These are phyloP conservation scores for Xylaria longipes DNA, from an alignment of 495 filamentous ascomycete species.

Conservation along the genomic window DNA sequence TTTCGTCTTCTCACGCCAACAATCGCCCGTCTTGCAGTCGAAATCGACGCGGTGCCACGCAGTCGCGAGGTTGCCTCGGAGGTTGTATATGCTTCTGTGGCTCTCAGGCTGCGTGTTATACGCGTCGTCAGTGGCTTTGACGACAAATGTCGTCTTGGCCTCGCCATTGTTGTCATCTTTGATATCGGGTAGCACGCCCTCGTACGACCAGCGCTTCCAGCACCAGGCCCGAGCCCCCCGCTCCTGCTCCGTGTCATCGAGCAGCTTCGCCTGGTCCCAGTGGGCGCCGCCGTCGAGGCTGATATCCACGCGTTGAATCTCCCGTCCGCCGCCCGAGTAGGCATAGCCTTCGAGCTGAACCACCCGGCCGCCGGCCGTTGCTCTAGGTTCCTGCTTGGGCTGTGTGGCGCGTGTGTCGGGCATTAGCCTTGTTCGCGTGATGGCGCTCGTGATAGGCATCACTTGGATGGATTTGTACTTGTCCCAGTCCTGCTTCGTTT, in stretches of 20 bases:
- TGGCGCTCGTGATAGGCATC: conserved; percentile 64
- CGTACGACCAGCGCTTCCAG: conserved; percentile 61
- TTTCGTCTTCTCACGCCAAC: conserved; percentile 17
- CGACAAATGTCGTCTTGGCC: conserved; percentile 51
- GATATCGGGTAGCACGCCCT: conserved; percentile 51
- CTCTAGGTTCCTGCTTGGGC: neutral
- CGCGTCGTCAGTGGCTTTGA: conserved; percentile 64
- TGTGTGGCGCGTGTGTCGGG: neutral
- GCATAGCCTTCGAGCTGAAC: conserved; percentile 62
- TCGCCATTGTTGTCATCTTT: conserved; percentile 48
- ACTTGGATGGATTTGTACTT: conserved; percentile 62
- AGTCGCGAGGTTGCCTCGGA: conserved; percentile 60
- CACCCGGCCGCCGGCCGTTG: conserved; percentile 30
- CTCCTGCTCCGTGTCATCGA: conserved; percentile 46
- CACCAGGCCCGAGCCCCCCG: conserved; percentile 53
- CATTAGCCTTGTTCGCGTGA: conserved; percentile 44
- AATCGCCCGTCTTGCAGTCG: conserved; percentile 24
- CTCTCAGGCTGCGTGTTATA: conserved; percentile 64
- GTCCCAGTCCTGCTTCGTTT: conserved; percentile 63
- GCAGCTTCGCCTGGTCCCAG: conserved; percentile 60
- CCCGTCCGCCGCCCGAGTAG: conserved; percentile 64
- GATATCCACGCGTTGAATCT: conserved; percentile 61
- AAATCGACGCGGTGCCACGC: conserved; percentile 60
- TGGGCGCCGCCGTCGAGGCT: conserved; percentile 60
- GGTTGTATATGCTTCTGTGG: conserved; percentile 59